Conservation (phyloP, 345 rosid genomes). For the Bruguiera parviflora region DNA sequence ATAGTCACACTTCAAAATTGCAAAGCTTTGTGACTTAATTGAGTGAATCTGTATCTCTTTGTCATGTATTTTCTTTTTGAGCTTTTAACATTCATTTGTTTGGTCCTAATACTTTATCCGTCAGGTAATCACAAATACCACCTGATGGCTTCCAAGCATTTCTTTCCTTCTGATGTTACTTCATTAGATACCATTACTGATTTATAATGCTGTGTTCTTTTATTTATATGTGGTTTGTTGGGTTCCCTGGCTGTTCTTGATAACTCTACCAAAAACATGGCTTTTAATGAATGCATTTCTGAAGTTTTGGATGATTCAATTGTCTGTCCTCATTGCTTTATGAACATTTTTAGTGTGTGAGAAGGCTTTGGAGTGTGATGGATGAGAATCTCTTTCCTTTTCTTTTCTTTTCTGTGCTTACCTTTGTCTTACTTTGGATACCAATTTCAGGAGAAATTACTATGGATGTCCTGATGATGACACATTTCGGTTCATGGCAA, state of each 20-base stretch:
- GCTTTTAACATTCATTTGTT: neutral
- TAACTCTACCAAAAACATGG: neutral
- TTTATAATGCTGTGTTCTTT: constrained; percentile 6
- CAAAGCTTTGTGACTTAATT: too few species aligned
- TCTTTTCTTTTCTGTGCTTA: constrained; percentile 1
- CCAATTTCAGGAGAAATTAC: constrained; percentile 66
- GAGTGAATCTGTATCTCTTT: neutral
- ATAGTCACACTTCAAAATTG: too few species aligned
- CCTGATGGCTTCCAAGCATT: neutral
- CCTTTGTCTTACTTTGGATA: constrained; percentile 9
- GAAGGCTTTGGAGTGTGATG: constrained; percentile 3
- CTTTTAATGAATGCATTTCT: neutral
- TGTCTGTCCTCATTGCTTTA: neutral
- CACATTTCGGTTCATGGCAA: constrained; percentile 75
- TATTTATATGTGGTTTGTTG: neutral
- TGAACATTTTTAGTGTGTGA: neutral
- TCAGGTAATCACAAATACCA: neutral
- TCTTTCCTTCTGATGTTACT: neutral
- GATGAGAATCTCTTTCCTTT: constrained; percentile 10
- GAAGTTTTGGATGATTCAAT: neutral
- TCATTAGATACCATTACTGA: constrained; percentile 7
- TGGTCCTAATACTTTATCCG: neutral
- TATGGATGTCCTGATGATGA: constrained; percentile 88
- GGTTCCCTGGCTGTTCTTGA: neutral
- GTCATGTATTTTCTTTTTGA: neutral